Percentiles rank a stretch among this genome's conserved stretches.
phyloP scores from a whole-genome alignment of 106 monocot genomes.

The Dactylorhiza incarnata region DNA sequence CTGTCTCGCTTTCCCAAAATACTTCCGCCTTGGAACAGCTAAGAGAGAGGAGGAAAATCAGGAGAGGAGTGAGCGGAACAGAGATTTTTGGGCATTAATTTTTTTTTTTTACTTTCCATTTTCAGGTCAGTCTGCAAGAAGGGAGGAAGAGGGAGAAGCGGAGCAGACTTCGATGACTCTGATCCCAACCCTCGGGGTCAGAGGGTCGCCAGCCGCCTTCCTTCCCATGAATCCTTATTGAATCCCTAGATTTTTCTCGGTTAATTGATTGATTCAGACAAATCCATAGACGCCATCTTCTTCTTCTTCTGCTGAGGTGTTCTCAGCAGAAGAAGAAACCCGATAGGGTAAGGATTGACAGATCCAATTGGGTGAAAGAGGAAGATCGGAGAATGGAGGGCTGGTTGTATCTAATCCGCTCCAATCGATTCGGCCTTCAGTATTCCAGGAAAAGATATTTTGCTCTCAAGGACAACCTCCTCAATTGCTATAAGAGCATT shows the following conservation, averaged over 20 bases:
- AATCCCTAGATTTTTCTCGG: not conserved
- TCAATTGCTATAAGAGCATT: slow-evolving; percentile 39
- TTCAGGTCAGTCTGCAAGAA: not conserved
- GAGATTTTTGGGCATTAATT: not conserved
- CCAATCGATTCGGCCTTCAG: slow-evolving; percentile 51
- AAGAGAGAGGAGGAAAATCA: not conserved
- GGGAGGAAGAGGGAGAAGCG: slow-evolving; percentile 1
- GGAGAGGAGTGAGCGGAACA: slow-evolving; percentile 1
- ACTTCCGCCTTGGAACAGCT: slow-evolving; percentile 2
- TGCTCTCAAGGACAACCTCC: slow-evolving; percentile 32
- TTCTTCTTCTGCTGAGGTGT: not conserved
- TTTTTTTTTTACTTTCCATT: not conserved
- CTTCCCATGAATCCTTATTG: not conserved
- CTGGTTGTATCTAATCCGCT: slow-evolving; percentile 58
- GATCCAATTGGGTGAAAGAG: not conserved
- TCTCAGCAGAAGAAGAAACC: slow-evolving; percentile 12
- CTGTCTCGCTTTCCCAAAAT: not conserved
- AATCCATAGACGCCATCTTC: not conserved
- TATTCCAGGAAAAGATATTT: slow-evolving; percentile 51
- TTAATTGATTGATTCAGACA: not conserved
- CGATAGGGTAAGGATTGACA: not conserved
- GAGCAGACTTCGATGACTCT: not conserved
- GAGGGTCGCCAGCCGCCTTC: not conserved
- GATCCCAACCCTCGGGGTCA: slow-evolving; percentile 2
- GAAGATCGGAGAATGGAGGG: slow-evolving; percentile 35